Conservation (phyloP, 352 stramenopile species). For the Plasmopara viticola region DNA sequence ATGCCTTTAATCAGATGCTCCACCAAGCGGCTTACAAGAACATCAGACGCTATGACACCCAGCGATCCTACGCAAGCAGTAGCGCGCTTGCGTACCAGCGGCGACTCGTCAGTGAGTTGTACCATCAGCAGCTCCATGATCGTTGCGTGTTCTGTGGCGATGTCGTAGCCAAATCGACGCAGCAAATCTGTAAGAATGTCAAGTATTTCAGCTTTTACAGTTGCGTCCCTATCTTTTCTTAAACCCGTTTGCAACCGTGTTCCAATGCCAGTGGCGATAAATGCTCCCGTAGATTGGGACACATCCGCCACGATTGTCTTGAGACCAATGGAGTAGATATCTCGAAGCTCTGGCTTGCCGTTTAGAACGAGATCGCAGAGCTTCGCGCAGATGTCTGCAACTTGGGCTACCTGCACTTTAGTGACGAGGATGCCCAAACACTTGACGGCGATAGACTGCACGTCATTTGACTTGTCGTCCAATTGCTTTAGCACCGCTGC, state of each 20-base stretch:
- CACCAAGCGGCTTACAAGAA: slow-evolving; percentile 90
- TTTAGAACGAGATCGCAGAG: slow-evolving; percentile 95
- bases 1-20: slow-evolving; percentile 91
- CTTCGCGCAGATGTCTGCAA: slow-evolving; percentile 96
- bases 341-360: slow-evolving; percentile 93
- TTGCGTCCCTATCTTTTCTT: slow-evolving; percentile 56
- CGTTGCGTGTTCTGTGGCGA: slow-evolving; percentile 80
- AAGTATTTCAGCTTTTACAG: slow-evolving; percentile 91
- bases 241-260: slow-evolving; percentile 62
- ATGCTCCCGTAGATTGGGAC: slow-evolving; percentile 85
- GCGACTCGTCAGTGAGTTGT: slow-evolving; percentile 74
- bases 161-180: slow-evolving; percentile 91
- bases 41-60: slow-evolving; percentile 92
- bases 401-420: slow-evolving; percentile 92
- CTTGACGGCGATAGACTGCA: slow-evolving; percentile 93
- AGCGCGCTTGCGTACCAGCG: slow-evolving; percentile 94
- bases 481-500: slow-evolving; percentile 93
- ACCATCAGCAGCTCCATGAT: slow-evolving; percentile 87
- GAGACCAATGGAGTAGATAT: slow-evolving; percentile 99
- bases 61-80: slow-evolving; percentile 93
- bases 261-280: slow-evolving; percentile 69
- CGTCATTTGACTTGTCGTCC: slow-evolving; percentile 98
- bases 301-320: slow-evolving; percentile 95
- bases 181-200: slow-evolving; percentile 97
- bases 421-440: slow-evolving; percentile 94